phyloP scores from a whole-genome alignment of 202 grass and related monocot species.

The Hordeum pubiflorum region DNA sequence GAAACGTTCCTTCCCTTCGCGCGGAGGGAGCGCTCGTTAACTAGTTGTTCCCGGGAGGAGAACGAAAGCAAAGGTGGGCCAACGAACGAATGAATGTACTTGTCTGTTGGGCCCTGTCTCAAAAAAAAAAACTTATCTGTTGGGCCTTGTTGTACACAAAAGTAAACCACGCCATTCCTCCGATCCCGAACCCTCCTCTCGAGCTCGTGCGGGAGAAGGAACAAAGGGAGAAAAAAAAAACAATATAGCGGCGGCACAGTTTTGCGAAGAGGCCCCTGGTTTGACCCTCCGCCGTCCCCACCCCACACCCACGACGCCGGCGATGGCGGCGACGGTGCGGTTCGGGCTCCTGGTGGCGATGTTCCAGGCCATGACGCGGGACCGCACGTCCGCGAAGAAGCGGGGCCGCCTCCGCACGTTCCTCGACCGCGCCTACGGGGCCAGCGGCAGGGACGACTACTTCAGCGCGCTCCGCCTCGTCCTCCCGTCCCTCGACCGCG shows the following conservation, averaged over 20 bases:
- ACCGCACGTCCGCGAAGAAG: slow-evolving; percentile 63
- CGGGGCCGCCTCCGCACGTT: slow-evolving; percentile 64
- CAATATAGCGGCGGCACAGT: not conserved
- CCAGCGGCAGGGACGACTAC: slow-evolving; percentile 43
- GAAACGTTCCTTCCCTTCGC: too few relatives aligned
- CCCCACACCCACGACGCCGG: not conserved
- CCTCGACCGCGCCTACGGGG: slow-evolving; percentile 64
- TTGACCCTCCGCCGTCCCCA: not conserved
- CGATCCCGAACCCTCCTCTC: too few relatives aligned
- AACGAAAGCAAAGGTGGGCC: too few relatives aligned
- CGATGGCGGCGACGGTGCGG: slow-evolving; percentile 60
- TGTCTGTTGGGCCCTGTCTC: too few relatives aligned
- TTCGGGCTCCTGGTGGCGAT: slow-evolving; percentile 81
- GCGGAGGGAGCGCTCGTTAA: too few relatives aligned
- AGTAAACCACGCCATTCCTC: too few relatives aligned
- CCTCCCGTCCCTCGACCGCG: slow-evolving; percentile 74
- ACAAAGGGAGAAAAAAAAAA: not conserved
- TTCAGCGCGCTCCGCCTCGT: slow-evolving; percentile 83
- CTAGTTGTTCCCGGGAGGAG: too few relatives aligned
- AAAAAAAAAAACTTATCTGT: too few relatives aligned
- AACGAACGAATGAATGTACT: too few relatives aligned
- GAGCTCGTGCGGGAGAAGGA: not conserved
- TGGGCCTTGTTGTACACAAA: too few relatives aligned
- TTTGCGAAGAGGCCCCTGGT: not conserved
- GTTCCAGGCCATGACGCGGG: slow-evolving; percentile 74